phyloP scores from a whole-genome alignment of 169 alveolate species.

The Toxoplasma gondii region DNA sequence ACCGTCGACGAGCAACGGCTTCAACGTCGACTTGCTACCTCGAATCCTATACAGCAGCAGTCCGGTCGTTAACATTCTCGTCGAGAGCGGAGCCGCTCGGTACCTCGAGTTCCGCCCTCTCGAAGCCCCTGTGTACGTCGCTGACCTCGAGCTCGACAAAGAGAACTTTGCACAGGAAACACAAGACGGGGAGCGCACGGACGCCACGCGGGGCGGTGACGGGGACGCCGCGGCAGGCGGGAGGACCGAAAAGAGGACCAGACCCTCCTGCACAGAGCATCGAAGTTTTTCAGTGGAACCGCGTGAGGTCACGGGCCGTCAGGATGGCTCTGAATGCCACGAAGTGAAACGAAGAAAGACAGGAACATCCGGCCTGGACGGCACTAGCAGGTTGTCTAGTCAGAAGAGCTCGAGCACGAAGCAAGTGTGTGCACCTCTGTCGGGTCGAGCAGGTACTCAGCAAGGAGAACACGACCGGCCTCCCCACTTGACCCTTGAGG shows the following conservation, averaged over 20 bases:
- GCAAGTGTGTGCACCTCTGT: not conserved
- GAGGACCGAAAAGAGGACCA: not conserved
- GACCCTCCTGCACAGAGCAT: no score
- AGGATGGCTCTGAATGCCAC: no score
- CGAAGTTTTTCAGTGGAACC: no score
- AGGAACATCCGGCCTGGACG: not conserved
- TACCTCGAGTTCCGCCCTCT: conserved; percentile 64
- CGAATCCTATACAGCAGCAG: conserved; percentile 59
- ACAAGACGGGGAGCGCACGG: not conserved
- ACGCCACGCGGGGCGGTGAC: not conserved
- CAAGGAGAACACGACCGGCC: not conserved
- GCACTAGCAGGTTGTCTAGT: not conserved
- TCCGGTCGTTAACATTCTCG: conserved; percentile 47
- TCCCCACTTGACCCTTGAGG: not conserved
- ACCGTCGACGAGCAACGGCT: conserved; percentile 6
- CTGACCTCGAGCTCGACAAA: not conserved
- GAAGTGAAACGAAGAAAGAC: not conserved
- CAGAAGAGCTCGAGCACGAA: not conserved
- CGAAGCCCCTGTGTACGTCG: conserved; percentile 50
- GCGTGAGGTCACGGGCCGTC: no score
- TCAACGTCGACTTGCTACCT: conserved; percentile 64
- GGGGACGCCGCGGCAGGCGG: not conserved
- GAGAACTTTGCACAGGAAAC: not conserved
- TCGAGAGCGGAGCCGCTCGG: conserved; percentile 44
- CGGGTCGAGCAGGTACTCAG: not conserved